Percentiles rank a stretch among this genome's conserved stretches.
phyloP scores from a whole-genome alignment of 1,284 basidiomycete genomes.

The Ganoderma lucidum region DNA sequence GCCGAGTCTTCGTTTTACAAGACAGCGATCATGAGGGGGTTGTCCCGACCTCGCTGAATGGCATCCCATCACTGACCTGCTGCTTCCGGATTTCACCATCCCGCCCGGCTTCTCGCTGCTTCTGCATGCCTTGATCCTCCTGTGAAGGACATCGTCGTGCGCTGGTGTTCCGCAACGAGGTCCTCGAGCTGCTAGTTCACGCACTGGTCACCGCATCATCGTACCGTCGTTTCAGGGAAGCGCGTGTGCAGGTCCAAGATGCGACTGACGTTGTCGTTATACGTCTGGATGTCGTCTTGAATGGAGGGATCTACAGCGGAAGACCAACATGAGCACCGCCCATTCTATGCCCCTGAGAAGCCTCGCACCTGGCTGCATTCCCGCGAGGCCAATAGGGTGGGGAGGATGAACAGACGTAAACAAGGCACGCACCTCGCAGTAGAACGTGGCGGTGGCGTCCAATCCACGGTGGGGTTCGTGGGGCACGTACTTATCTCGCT shows the following conservation, averaged over 20 bases:
- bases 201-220: conserved; percentile 66
- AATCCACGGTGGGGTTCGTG: conserved; percentile 60
- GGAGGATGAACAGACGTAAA: not conserved
- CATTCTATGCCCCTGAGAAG: not conserved
- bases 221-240: conserved; percentile 84
- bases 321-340: not conserved
- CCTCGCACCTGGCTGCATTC: not conserved
- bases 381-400: not conserved
- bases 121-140: conserved; percentile 83
- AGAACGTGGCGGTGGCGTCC: conserved; percentile 79
- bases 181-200: conserved; percentile 74
- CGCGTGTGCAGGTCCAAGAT: conserved; percentile 80
- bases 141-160: conserved; percentile 74
- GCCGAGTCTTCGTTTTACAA: no score
- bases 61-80: conserved; percentile 60
- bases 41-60: no score
- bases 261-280: conserved; percentile 74
- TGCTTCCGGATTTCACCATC: conserved; percentile 86
- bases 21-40: no score
- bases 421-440: conserved; percentile 65
- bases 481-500: no score
- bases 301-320: conserved; percentile 61
- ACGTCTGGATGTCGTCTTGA: conserved; percentile 74
- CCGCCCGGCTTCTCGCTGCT: conserved; percentile 73
- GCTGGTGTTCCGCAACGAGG: conserved; percentile 83